Conservation (phyloP, 805 yeast genomes). For the Candida verbasci region DNA sequence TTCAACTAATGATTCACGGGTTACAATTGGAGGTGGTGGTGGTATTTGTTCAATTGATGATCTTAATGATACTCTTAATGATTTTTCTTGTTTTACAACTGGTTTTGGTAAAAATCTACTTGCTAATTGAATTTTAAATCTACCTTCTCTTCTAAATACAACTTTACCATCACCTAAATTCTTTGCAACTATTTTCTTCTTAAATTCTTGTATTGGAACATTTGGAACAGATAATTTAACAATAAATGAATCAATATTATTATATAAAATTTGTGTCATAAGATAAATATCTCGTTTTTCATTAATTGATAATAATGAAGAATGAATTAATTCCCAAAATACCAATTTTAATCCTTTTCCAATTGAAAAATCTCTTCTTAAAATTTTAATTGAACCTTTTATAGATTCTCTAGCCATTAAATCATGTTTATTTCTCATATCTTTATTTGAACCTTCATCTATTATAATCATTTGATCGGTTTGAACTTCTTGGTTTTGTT, state of each 20-base stretch:
- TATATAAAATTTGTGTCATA: slow-evolving; percentile 60
- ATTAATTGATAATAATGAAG: slow-evolving; percentile 53
- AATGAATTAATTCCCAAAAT: slow-evolving; percentile 68
- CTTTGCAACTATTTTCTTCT: slow-evolving; percentile 60
- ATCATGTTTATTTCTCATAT: slow-evolving; percentile 54
- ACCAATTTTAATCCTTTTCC: slow-evolving; percentile 53
- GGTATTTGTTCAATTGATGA: neutral
- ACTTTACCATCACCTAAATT: slow-evolving; percentile 49
- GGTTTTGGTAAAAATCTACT: slow-evolving; percentile 12
- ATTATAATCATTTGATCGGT: slow-evolving; percentile 44
- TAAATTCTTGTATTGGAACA: slow-evolving; percentile 42
- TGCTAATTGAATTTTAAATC: slow-evolving; percentile 49
- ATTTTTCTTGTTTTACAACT: neutral
- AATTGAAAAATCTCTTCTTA: slow-evolving; percentile 55
- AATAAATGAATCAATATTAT: slow-evolving; percentile 54
- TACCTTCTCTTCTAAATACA: slow-evolving; percentile 57
- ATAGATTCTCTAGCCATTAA: slow-evolving; percentile 60
- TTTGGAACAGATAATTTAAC: slow-evolving; percentile 66
- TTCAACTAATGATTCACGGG: neutral
- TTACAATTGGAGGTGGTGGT: neutral
- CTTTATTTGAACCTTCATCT: slow-evolving; percentile 46
- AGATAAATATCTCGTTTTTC: slow-evolving; percentile 63
- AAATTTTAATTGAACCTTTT: slow-evolving; percentile 59
- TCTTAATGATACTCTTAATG: slow-evolving; percentile 3
- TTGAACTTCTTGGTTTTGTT: slow-evolving; percentile 21